phyloP scores from a whole-genome alignment of 2,329 filamentous ascomycete species.

The Botrytis medusae region DNA sequence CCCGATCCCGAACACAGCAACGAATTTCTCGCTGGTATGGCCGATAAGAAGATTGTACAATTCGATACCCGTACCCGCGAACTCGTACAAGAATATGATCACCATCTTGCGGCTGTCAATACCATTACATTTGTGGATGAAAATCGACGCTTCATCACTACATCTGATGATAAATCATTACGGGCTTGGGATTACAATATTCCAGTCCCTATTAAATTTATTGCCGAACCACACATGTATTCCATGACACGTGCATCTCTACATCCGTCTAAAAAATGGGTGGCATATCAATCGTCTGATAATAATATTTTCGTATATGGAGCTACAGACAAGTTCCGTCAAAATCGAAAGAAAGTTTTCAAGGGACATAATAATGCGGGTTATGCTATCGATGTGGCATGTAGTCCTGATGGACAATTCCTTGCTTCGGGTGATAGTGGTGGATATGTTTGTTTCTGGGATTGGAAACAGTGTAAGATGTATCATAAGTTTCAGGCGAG shows the following conservation, averaged over 20 bases:
- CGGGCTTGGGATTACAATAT: constrained; percentile 99
- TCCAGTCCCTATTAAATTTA: constrained; percentile 97
- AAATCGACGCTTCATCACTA: constrained; percentile 94
- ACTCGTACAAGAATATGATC: constrained; percentile 95
- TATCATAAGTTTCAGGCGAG: constrained; percentile 91
- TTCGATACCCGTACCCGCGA: constrained; percentile 82
- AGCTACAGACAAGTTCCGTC: constrained; percentile 90
- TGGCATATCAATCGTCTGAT: constrained; percentile 89
- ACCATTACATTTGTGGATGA: constrained; percentile 96
- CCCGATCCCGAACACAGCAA: constrained; percentile 72
- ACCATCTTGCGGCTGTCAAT: constrained; percentile 96
- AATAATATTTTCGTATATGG: constrained; percentile 98
- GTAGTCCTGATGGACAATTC: constrained; percentile 90
- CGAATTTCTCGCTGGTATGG: constrained; percentile 95
- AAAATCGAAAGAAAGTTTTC: constrained; percentile 97
- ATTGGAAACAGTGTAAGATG: constrained; percentile 99
- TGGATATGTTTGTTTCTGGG: constrained; percentile 94
- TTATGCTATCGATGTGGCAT: constrained; percentile 84
- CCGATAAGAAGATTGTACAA: constrained; percentile 97
- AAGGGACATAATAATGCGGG: constrained; percentile 94
- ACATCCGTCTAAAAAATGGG: constrained; percentile 90
- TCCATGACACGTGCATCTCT: constrained; percentile 81
- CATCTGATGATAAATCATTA: constrained; percentile 93
- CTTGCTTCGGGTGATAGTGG: constrained; percentile 82
- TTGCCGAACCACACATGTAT: constrained; percentile 97